phyloP scores from a whole-genome alignment of 768 basidiomycete genomes.

The Melanogaster broomeanus region DNA sequence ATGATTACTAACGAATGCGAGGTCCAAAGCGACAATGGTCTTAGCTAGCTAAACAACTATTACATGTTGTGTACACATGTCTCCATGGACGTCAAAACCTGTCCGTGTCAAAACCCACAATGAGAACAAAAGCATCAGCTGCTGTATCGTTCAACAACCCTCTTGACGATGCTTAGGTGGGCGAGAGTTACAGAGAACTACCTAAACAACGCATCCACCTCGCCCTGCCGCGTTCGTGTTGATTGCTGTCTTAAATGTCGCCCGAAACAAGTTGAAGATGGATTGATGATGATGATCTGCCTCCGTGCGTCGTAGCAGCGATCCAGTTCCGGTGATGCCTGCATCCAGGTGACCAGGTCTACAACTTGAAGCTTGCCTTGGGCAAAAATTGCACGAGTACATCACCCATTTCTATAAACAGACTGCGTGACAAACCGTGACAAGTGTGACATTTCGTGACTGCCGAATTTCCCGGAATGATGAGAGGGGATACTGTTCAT shows the following conservation, averaged over 20 bases:
- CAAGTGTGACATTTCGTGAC: too few relatives aligned
- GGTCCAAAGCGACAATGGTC: not conserved
- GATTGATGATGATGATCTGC: constrained; percentile 15
- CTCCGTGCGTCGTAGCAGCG: constrained; percentile 19
- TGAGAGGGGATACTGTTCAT: too few relatives aligned
- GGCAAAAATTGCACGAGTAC: too few relatives aligned
- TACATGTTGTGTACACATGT: too few relatives aligned
- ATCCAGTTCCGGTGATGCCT: too few relatives aligned
- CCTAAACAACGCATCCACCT: not conserved
- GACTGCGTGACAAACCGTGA: too few relatives aligned
- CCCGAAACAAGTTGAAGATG: constrained; percentile 19
- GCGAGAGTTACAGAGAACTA: constrained; percentile 8
- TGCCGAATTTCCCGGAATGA: too few relatives aligned
- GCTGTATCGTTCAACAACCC: constrained; percentile 22
- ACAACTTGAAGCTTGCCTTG: too few relatives aligned
- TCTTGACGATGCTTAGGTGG: constrained; percentile 15
- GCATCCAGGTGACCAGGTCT: too few relatives aligned
- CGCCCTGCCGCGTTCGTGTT: not conserved
- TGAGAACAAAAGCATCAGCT: not conserved
- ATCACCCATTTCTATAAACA: too few relatives aligned
- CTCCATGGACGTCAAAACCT: not conserved
- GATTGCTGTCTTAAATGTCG: constrained; percentile 18
- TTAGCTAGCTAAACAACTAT: not conserved
- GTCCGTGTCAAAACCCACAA: not conserved
- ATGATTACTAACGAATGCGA: not conserved